Base-by-base conservation (phyloP, 495 filamentous ascomycete genomes). In the Staphylotrichum longicolle region DNA sequence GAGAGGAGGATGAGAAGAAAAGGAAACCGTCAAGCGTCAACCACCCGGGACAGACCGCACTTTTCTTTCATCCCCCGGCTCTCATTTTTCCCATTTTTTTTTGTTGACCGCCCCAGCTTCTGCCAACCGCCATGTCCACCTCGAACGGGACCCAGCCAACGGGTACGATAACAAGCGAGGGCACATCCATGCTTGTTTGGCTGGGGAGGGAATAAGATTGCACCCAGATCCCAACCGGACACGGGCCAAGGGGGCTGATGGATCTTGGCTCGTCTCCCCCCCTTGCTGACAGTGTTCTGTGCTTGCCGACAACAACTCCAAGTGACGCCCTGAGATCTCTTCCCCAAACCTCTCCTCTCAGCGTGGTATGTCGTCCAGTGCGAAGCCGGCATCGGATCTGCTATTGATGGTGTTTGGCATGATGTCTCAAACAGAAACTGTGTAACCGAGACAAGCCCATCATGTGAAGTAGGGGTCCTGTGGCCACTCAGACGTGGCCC, bases 131-230 rank as follows among this genome's bases (percentile, higher is more conserved):
- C 51, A 61, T 41, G 54, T 42, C 32, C 45, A 54, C 52, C 15
- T 10, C 33, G 14, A 9, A 6, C 3, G 12, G 57, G 57, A 27
- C 15, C 58, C 15, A 47, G 49, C 49, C 49, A 54, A 46, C 30
- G 40, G 58, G 33, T 20, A 15, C 15, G 41, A 40, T 14, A 32
- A 40, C 33, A 9, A 30, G 20, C 46, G 34, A 44, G 45, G 60
- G 27, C 47, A n/a, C n/a, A 63, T 48, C 58, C 50, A 48, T 54
- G 58, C 41, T 54, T 12, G 50, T 41, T 40, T 54, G 57, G 57
- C 41, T 37, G n/a, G 50, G 49, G 37, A 15, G 11, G 20, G 37
- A 30, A 51, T 59, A 60, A 60, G 58, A 60, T 54, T 60, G 42
- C 41, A 35, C 10, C 50, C 32, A 50, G 41, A 51, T 52, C 39